phyloP scores from a whole-genome alignment of 257 asterid species.

The Phtheirospermum japonicum region DNA sequence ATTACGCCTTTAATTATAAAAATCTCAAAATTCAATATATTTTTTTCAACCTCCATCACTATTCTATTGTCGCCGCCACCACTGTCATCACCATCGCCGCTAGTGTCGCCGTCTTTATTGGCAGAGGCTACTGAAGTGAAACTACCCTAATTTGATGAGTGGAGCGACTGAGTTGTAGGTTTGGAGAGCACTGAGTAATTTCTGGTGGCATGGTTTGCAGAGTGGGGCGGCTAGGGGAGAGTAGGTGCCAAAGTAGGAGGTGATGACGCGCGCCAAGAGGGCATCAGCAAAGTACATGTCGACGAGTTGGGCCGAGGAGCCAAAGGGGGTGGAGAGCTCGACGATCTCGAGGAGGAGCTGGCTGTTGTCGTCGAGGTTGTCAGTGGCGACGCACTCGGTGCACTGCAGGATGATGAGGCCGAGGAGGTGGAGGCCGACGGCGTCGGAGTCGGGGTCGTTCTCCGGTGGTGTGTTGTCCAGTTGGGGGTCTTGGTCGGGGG shows the following conservation, averaged over 20 bases:
- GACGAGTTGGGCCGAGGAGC: slow-evolving; percentile 87
- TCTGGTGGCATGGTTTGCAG: slow-evolving; percentile 47
- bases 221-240: slow-evolving; percentile 51
- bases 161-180: slow-evolving; percentile 77
- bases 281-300: slow-evolving; percentile 94
- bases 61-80: too few relatives aligned
- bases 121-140: too few relatives aligned
- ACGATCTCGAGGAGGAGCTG: slow-evolving; percentile 71
- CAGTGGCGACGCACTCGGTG: slow-evolving; percentile 77
- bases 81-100: too few relatives aligned
- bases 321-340: slow-evolving; percentile 85
- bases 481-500: slow-evolving; percentile 25
- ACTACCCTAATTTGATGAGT: slow-evolving; percentile 67
- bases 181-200: slow-evolving; percentile 69
- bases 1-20: too few relatives aligned
- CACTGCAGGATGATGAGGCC: slow-evolving; percentile 69
- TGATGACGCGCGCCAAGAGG: slow-evolving; percentile 65
- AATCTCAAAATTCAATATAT: too few relatives aligned
- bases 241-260: slow-evolving; percentile 60
- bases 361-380: slow-evolving; percentile 65
- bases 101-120: too few relatives aligned
- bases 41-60: too few relatives aligned
- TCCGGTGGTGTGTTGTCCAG: slow-evolving; percentile 24
- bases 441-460: slow-evolving; percentile 38
- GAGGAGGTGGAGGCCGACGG: slow-evolving; percentile 69